Percentiles rank a stretch among this genome's conserved stretches.
Evolutionary conservation across 225 moss, liverwort and hornwort genomes (phyloP).

Genomic region (Pseudisothecium myosuroides): DNA sequence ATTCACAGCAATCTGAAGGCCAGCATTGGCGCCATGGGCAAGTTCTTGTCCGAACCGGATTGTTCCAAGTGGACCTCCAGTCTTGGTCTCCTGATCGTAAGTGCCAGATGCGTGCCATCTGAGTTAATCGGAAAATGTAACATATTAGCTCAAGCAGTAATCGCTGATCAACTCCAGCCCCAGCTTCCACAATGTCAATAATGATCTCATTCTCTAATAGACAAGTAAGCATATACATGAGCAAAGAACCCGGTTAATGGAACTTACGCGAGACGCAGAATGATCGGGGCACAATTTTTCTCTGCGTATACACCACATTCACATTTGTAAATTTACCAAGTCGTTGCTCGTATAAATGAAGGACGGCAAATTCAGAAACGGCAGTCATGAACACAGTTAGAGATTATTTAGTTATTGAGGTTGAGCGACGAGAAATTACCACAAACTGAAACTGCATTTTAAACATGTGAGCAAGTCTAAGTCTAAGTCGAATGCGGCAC

Average conservation of each 20-base stretch:
- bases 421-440: too few relatives aligned
- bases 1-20: conserved; percentile 49
- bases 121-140: background rate
- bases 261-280: conserved; percentile 87
- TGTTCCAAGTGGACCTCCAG: conserved; percentile 91
- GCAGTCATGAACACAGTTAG: background rate
- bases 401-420: too few relatives aligned
- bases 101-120: conserved; percentile 96
- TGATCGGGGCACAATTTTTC: conserved; percentile 81
- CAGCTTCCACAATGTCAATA: background rate
- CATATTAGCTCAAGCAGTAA: background rate
- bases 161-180: background rate
- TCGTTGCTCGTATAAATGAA: background rate
- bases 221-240: background rate
- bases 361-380: background rate
- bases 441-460: too few relatives aligned
- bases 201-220: background rate
- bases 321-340: background rate
- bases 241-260: too few relatives aligned
- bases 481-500: too few relatives aligned
- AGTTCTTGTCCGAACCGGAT: conserved; percentile 73
- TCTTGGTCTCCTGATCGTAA: conserved; percentile 50
- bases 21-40: conserved; percentile 70
- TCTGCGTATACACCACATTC: conserved; percentile 30
- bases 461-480: background rate